Evolutionary conservation across 345 rosid species (phyloP).

Genomic region (Murraya koenigii): DNA sequence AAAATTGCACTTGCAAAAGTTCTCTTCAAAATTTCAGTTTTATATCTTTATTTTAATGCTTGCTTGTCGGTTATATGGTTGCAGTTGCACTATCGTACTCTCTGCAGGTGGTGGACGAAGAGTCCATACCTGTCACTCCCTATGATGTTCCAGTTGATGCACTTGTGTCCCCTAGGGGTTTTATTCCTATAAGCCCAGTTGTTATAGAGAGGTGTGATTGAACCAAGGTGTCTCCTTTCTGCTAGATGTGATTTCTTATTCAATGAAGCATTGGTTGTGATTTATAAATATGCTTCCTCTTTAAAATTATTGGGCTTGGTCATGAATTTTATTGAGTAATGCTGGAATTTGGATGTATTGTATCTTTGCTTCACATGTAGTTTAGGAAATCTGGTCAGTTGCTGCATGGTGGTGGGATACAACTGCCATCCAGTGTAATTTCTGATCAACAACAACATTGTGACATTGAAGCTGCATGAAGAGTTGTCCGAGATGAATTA

Average conservation of each 20-base stretch:
- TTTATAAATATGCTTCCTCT: not conserved
- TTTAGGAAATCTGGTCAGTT: not conserved
- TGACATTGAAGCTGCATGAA: not conserved
- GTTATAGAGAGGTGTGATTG: slow-evolving; percentile 25
- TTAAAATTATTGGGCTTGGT: not conserved
- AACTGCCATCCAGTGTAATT: not conserved
- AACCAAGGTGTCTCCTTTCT: slow-evolving; percentile 2
- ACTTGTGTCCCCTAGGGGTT: slow-evolving; percentile 42
- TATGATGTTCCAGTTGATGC: slow-evolving; percentile 42
- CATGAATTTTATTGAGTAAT: no score
- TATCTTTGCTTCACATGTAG: not conserved
- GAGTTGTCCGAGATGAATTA: not conserved
- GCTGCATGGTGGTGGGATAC: not conserved
- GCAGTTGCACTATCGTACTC: slow-evolving; percentile 48
- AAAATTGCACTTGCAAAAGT: not conserved
- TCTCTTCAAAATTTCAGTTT: not conserved
- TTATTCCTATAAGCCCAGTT: slow-evolving; percentile 28
- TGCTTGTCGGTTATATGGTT: slow-evolving; percentile 1
- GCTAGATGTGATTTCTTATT: not conserved
- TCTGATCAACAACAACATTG: not conserved
- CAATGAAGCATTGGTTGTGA: not conserved
- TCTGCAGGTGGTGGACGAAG: slow-evolving; percentile 36
- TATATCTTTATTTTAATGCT: not conserved
- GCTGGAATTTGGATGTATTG: not conserved
- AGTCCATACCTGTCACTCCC: slow-evolving; percentile 29